Percentiles rank a stretch among this genome's conserved stretches.
These are phyloP conservation scores for Torulaspora quercuum DNA, from an alignment of 805 yeast genomes.

Conservation along the genomic window DNA sequence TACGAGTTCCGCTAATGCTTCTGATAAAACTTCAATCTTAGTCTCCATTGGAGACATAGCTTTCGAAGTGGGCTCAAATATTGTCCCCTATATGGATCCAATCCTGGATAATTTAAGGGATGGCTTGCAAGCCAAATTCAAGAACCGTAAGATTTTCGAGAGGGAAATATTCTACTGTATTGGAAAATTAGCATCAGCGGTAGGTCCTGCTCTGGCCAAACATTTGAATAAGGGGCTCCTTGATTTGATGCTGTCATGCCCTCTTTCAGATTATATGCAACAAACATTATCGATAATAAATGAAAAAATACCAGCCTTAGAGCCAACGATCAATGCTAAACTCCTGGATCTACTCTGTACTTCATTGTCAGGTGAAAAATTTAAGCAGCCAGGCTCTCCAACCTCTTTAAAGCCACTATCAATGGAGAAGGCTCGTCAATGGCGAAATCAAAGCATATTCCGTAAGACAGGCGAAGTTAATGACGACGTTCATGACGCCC, in stretches of 20 bases:
- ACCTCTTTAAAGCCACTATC: constrained; percentile 57
- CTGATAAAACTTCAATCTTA: constrained; percentile 71
- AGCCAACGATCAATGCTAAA: constrained; percentile 65
- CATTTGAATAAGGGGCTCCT: constrained; percentile 78
- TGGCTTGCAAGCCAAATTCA: constrained; percentile 52
- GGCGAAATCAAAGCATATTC: constrained; percentile 67
- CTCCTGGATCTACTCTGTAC: constrained; percentile 67
- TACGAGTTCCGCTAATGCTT: constrained; percentile 25
- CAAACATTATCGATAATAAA: constrained; percentile 66
- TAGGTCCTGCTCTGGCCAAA: constrained; percentile 90
- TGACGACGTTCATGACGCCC: constrained; percentile 46
- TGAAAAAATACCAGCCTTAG: constrained; percentile 73
- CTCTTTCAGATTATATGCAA: constrained; percentile 79
- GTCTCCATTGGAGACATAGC: constrained; percentile 84
- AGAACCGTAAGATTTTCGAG: constrained; percentile 67
- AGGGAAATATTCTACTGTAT: constrained; percentile 86
- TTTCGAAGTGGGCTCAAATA: constrained; percentile 66
- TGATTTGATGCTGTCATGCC: constrained; percentile 74
- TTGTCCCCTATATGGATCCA: constrained; percentile 84
- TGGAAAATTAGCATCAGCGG: constrained; percentile 79
- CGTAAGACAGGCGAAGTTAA: constrained; percentile 56
- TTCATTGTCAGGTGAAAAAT: constrained; percentile 76
- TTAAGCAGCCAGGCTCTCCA: constrained; percentile 84
- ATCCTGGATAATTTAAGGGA: constrained; percentile 81
- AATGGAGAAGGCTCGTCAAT: constrained; percentile 65